Evolutionary conservation across 139 green algal genomes (phyloP), one percentile per base, ranked within the genome.

Genomic region (Microglena sp.): DNA sequence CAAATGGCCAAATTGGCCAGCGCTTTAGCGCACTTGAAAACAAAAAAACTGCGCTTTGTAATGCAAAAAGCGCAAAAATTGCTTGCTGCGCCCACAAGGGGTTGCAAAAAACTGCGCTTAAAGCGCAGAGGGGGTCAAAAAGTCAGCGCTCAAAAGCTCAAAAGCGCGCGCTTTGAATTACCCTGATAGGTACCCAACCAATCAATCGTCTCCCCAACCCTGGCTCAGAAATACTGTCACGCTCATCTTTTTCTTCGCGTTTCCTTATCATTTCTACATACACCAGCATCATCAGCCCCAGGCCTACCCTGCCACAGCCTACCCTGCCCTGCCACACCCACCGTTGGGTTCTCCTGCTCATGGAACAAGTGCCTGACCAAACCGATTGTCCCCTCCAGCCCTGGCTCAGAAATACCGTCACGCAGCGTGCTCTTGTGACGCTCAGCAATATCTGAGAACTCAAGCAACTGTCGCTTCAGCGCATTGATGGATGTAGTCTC

Each of bases 401-500:
- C 68, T 15, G 68, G 62, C 28, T 82, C 76, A 46, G 62, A 55
- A n/a, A 69, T 53, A 21, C 35, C 53, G 3, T 76, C 67, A 0
- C 40, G 34, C 3, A 71, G 28, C 1, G 53, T 73, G 43, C 31
- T 67, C 28, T 77, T 66, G 55, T 77, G 63, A 27, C 66, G 60
- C 55, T 79, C 71, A 6, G 71, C 68, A 31, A 77, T 77, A 46
- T 82, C 70, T 1, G 27, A 54, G 54, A 73, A 79, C 44, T 77
- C 54, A 7, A 78, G 55, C 59, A 76, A 65, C 71, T 82, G 76
- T n/a, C 71, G 67, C 60, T 78, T 82, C 35, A 82, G 67, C 1
- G 67, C 61, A 6, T 70, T 67, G 34, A 73, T 64, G 1, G 64
- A 43, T 1, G 68, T 70, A 4, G 68, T 56, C 68, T 79, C 73